phyloP scores from a whole-genome alignment of 176 grass and related monocot species.

The Aegilops tauschii region DNA sequence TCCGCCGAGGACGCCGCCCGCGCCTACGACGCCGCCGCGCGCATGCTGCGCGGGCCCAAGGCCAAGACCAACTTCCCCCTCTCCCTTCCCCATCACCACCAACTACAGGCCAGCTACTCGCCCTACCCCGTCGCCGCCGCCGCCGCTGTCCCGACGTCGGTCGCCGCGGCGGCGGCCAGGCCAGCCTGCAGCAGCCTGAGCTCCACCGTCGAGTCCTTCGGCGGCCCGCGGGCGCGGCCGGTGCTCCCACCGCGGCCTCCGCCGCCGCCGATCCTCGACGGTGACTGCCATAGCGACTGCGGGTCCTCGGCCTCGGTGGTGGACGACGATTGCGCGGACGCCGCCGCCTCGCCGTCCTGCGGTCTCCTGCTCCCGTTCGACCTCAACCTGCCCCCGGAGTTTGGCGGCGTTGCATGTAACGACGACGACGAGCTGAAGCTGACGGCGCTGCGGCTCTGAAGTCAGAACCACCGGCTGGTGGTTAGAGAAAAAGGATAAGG shows the following conservation, averaged over 20 bases:
- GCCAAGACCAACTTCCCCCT: constrained; percentile 75
- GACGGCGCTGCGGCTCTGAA: constrained; percentile 60
- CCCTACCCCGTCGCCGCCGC: background rate
- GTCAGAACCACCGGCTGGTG: background rate
- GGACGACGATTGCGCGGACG: constrained; percentile 52
- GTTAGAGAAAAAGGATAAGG: constrained; percentile 51
- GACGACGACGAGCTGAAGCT: constrained; percentile 47
- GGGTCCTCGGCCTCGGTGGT: constrained; percentile 74
- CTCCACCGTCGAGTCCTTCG: constrained; percentile 74
- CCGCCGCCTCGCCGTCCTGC: constrained; percentile 42
- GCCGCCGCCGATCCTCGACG: constrained; percentile 33
- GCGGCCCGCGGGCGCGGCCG: constrained; percentile 37
- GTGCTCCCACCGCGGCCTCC: constrained; percentile 30
- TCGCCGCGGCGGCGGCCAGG: constrained; percentile 7
- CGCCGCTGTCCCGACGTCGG: background rate
- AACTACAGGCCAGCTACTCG: background rate
- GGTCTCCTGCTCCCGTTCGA: constrained; percentile 40
- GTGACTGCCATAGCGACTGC: constrained; percentile 71
- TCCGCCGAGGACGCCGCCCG: constrained; percentile 68
- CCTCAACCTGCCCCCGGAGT: constrained; percentile 44
- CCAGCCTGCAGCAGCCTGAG: constrained; percentile 67
- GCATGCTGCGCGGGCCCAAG: constrained; percentile 58
- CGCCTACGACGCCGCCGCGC: constrained; percentile 67
- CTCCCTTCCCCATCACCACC: background rate
- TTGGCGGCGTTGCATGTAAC: background rate